phyloP scores from a whole-genome alignment of 2,329 filamentous ascomycete species.

The Pseudogymnoascus sp. region DNA sequence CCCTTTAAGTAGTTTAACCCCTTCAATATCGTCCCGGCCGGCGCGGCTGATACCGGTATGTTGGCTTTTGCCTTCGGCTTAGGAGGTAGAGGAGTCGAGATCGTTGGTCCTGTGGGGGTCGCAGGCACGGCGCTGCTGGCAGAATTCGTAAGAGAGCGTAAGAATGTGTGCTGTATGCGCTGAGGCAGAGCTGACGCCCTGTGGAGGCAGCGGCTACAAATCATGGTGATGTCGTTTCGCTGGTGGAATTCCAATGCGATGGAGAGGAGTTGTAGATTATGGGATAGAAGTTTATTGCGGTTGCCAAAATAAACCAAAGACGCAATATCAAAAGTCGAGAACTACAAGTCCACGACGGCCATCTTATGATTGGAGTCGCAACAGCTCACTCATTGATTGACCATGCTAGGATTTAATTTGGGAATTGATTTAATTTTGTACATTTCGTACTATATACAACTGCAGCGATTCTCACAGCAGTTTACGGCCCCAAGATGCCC shows the following conservation, averaged over 20 bases:
- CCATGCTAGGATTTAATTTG: not conserved
- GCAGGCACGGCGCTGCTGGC: constrained; percentile 22
- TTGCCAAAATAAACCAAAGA: not conserved
- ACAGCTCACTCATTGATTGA: not conserved
- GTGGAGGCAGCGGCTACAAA: constrained; percentile 40
- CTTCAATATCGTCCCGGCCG: constrained; percentile 60
- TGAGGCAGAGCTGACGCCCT: constrained; percentile 26
- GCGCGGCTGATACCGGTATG: constrained; percentile 21
- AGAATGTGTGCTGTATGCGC: constrained; percentile 10
- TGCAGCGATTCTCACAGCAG: not conserved
- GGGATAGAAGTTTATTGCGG: constrained; percentile 10
- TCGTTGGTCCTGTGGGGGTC: constrained; percentile 18
- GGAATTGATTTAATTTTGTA: constrained; percentile 9
- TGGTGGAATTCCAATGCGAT: not conserved
- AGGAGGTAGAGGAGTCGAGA: constrained; percentile 26
- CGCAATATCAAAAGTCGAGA: constrained; percentile 8
- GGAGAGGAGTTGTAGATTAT: not conserved
- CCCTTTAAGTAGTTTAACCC: constrained; percentile 74
- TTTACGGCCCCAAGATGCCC: not conserved
- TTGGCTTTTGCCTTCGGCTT: constrained; percentile 15
- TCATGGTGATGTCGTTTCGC: constrained; percentile 24
- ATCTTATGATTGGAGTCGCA: not conserved
- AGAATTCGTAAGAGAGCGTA: constrained; percentile 14
- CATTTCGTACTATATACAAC: constrained; percentile 10
- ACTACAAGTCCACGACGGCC: not conserved